phyloP scores from a whole-genome alignment of 2,329 filamentous ascomycete species.

The Cordyceps cicadae region DNA sequence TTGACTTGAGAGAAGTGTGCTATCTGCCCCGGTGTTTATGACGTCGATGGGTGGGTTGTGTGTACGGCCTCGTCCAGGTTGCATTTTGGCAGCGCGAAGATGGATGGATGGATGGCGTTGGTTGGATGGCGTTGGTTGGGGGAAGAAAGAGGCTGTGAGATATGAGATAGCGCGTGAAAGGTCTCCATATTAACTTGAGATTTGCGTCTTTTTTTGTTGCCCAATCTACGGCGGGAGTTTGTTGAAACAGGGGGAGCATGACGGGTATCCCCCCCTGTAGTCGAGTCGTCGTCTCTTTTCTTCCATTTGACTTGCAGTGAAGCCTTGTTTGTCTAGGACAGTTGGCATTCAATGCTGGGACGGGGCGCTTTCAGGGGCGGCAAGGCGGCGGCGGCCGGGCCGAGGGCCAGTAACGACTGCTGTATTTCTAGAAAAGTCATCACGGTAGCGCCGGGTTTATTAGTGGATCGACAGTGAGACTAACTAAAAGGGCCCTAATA shows the following conservation, averaged over 20 bases:
- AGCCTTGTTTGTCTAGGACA: no score
- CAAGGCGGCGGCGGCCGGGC: background rate
- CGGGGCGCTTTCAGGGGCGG: background rate
- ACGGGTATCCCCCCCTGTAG: background rate
- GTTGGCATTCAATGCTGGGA: background rate
- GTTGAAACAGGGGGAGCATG: no score
- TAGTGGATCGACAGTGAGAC: background rate
- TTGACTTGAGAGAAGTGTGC: background rate
- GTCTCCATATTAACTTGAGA: background rate
- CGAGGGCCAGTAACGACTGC: no score
- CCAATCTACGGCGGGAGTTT: background rate
- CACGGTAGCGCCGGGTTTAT: background rate
- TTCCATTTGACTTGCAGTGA: no score
- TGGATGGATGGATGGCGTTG: no score
- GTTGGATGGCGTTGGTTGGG: no score
- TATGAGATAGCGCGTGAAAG: background rate
- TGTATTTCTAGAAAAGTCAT: background rate
- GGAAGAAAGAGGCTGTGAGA: background rate
- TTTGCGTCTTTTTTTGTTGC: background rate
- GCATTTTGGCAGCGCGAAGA: background rate
- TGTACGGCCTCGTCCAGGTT: background rate
- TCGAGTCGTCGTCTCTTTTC: no score
- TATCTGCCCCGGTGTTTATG: constrained; percentile 9
- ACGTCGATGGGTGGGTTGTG: constrained; percentile 5
- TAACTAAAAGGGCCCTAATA: no score